Evolutionary conservation across 2,329 filamentous ascomycete species (phyloP).

Genomic region (Tolypocladium sp.): DNA sequence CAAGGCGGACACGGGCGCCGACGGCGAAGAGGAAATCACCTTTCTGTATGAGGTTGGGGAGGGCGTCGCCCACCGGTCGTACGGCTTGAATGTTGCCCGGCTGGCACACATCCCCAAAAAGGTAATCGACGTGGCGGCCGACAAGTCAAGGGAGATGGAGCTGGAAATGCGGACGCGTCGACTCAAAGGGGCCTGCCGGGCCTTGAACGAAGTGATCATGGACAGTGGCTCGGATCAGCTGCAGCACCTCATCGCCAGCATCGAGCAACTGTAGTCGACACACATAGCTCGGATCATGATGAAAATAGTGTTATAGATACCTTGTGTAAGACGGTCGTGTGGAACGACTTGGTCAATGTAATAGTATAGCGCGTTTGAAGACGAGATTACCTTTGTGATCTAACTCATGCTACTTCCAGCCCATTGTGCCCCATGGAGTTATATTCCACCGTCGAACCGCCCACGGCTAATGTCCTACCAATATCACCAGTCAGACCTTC

Average conservation of each 20-base stretch:
- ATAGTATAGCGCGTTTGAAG: not conserved
- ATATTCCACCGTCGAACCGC: not conserved
- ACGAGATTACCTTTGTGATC: not conserved
- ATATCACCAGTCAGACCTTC: not conserved
- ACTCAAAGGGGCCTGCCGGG: slow-evolving; percentile 38
- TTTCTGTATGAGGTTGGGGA: slow-evolving; percentile 91
- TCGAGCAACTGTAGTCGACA: slow-evolving; percentile 47
- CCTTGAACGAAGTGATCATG: slow-evolving; percentile 32
- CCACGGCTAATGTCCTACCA: not conserved
- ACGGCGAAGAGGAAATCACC: slow-evolving; percentile 69
- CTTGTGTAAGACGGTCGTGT: not conserved
- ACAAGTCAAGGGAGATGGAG: slow-evolving; percentile 75
- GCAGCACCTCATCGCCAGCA: slow-evolving; percentile 43
- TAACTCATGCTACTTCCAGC: not conserved
- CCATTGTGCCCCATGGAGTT: not conserved
- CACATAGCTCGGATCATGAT: not conserved
- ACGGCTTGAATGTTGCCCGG: slow-evolving; percentile 86
- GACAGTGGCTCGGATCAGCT: slow-evolving; percentile 29
- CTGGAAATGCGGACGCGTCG: slow-evolving; percentile 56
- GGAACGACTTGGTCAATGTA: not conserved
- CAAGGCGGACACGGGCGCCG: slow-evolving; percentile 30
- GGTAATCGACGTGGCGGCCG: slow-evolving; percentile 70
- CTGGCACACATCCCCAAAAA: slow-evolving; percentile 71
- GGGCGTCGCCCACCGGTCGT: slow-evolving; percentile 86
- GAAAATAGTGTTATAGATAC: not conserved